Evolutionary conservation across 108 stramenopile species (phyloP).

Genomic region (Aurantiochytrium sp.): DNA sequence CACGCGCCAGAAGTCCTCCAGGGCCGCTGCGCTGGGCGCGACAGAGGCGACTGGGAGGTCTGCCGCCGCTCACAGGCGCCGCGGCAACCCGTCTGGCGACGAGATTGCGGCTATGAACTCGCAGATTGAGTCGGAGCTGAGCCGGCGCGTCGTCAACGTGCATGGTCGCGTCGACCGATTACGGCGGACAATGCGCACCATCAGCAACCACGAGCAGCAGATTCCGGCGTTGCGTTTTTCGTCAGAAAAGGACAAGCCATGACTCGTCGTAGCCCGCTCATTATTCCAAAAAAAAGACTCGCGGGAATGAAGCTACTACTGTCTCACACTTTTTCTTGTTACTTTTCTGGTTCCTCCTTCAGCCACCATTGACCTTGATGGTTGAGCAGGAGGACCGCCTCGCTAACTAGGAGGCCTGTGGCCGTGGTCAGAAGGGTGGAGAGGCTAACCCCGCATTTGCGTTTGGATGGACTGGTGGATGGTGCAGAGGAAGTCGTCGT

Average conservation of each 20-base stretch:
- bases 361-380: no score
- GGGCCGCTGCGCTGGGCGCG: no score
- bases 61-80: no score
- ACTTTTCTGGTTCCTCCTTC: no score
- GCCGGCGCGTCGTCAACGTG: neutral
- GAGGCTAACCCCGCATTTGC: neutral
- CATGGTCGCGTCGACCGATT: neutral
- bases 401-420: no score
- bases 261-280: neutral
- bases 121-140: neutral
- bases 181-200: neutral
- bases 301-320: neutral
- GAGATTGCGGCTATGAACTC: neutral
- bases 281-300: neutral
- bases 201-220: neutral
- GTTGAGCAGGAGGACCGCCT: no score
- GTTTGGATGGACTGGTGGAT: neutral
- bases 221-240: neutral
- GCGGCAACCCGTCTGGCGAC: neutral
- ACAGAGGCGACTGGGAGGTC: no score
- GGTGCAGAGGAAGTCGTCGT: conserved; percentile 15
- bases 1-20: no score
- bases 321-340: no score
- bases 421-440: neutral
- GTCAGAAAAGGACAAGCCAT: neutral